Percentiles rank a stretch among this genome's conserved stretches.
These are phyloP conservation scores for Neurospora sp. DNA, from an alignment of 495 filamentous ascomycete genomes.

Conservation along the genomic window DNA sequence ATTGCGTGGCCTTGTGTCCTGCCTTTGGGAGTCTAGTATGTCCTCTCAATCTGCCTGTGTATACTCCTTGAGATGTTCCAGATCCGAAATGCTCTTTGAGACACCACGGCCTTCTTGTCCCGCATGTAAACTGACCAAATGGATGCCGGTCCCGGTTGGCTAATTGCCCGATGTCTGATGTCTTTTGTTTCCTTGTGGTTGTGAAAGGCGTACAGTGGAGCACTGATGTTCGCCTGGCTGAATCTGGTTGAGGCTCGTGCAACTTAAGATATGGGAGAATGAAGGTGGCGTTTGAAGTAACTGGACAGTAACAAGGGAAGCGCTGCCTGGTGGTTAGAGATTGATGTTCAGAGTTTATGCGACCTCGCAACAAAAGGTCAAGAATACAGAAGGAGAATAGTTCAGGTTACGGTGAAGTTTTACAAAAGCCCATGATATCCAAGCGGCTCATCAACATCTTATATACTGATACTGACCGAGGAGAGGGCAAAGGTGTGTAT, in stretches of 20 bases:
- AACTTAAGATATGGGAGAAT: conserved; percentile 2
- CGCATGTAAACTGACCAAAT: background rate
- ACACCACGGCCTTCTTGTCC: background rate
- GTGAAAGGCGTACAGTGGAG: background rate
- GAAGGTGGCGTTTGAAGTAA: background rate
- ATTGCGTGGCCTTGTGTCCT: background rate
- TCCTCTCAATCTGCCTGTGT: background rate
- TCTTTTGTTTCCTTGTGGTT: background rate
- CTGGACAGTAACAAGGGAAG: background rate
- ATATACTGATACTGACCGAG: conserved; percentile 1
- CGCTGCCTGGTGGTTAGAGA: background rate
- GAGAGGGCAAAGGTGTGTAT: background rate
- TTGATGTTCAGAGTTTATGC: conserved; percentile 1
- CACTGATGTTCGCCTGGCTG: background rate
- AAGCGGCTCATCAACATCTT: background rate
- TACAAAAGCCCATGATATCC: background rate
- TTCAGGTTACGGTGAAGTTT: background rate
- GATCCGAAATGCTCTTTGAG: background rate
- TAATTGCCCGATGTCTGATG: background rate
- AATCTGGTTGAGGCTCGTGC: conserved; percentile 14
- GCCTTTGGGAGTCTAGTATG: background rate
- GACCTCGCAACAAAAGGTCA: background rate
- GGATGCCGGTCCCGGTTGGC: background rate
- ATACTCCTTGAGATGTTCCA: background rate
- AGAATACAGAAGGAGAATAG: background rate